Evolutionary conservation across 1,284 basidiomycete genomes (phyloP).

Genomic region (Ceratobasidium sp.): DNA sequence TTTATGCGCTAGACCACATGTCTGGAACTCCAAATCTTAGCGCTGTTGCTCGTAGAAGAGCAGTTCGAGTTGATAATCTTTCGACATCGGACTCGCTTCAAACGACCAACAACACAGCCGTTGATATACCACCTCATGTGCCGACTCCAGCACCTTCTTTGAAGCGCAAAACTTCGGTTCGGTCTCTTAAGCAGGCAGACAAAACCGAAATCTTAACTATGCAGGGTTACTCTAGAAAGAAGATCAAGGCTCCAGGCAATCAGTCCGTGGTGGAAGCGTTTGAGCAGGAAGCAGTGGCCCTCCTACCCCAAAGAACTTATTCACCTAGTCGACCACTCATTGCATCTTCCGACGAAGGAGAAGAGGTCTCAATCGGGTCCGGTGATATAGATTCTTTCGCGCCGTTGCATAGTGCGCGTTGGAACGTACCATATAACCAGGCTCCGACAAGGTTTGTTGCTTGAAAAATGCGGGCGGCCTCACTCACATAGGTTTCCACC

Average conservation of each 20-base stretch:
- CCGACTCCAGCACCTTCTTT: background rate
- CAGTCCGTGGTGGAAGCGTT: no score
- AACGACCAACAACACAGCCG: background rate
- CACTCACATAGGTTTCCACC: no score
- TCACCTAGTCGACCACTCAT: slow-evolving; percentile 59
- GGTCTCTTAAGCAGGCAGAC: background rate
- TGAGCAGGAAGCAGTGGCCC: background rate
- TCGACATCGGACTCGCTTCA: background rate
- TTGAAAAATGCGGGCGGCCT: no score
- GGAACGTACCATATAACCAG: no score
- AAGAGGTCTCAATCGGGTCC: no score
- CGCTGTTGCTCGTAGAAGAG: slow-evolving; percentile 38
- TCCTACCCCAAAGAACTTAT: slow-evolving; percentile 52
- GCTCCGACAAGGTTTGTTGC: no score
- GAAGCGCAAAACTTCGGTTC: slow-evolving; percentile 21
- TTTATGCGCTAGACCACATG: slow-evolving; percentile 4
- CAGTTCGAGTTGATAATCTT: background rate
- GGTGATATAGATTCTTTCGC: no score
- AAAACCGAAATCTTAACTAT: background rate
- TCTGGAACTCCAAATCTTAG: slow-evolving; percentile 26
- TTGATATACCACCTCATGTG: background rate
- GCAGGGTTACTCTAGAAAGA: slow-evolving; percentile 3
- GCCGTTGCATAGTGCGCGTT: no score
- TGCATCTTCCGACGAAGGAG: slow-evolving; percentile 63
- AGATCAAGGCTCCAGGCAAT: background rate